Evolutionary conservation across 163 green algal species (phyloP).

Genomic region (Prototheca wickerhamii): DNA sequence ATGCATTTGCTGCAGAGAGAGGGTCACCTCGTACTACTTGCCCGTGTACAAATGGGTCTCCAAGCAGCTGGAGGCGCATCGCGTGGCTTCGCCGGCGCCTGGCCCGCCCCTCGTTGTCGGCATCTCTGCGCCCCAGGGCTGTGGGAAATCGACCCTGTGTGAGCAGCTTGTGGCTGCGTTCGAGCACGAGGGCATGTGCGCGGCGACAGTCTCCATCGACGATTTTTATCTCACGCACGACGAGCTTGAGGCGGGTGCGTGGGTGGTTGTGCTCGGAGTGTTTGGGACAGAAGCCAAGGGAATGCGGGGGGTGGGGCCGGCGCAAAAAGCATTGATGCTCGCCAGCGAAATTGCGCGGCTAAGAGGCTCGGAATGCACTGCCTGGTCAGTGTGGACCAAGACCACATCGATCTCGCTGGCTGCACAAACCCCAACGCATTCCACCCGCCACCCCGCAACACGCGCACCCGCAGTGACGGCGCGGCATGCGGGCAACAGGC

Average conservation of each 20-base stretch:
- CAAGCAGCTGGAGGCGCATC: conserved; percentile 63
- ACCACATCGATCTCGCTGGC: too few relatives aligned
- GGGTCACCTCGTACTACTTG: conserved; percentile 96
- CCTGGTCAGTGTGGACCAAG: too few relatives aligned
- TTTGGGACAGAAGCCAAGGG: too few relatives aligned
- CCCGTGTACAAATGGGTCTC: conserved; percentile 86
- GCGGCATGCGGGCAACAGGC: conserved; percentile 58
- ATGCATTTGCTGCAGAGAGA: conserved; percentile 13
- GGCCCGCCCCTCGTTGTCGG: conserved; percentile 58
- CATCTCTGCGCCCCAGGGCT: conserved; percentile 92
- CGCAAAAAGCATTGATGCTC: too few relatives aligned
- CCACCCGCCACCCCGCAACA: background rate
- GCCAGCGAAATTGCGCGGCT: too few relatives aligned
- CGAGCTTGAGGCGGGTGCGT: conserved; percentile 12
- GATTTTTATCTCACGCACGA: conserved; percentile 92
- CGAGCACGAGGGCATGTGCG: conserved; percentile 33
- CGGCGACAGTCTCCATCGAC: conserved; percentile 87
- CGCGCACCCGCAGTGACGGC: conserved; percentile 12
- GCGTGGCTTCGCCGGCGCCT: conserved; percentile 4
- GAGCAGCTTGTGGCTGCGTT: conserved; percentile 81
- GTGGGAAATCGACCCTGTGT: conserved; percentile 94
- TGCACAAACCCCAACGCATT: too few relatives aligned
- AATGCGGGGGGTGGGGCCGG: too few relatives aligned
- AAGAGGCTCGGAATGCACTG: too few relatives aligned
- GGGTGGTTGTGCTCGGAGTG: too few relatives aligned